These are phyloP conservation scores for Rosa hybrid DNA, from an alignment of 331 rosid genomes.

Conservation along the genomic window DNA sequence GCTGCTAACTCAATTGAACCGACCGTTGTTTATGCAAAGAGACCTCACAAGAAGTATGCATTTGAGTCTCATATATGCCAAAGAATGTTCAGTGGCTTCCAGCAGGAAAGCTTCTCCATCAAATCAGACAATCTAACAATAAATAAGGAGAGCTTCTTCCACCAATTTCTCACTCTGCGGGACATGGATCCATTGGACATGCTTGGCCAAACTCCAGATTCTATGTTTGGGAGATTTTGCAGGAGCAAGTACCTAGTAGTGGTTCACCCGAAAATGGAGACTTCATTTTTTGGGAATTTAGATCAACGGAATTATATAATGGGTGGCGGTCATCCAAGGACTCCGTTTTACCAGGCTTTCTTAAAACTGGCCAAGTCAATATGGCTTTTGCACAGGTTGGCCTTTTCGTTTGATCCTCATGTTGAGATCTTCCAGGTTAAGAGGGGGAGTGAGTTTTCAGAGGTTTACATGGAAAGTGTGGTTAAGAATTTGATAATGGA, in stretches of 20 bases:
- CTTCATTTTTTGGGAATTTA: constrained; percentile 89
- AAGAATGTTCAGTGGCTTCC: constrained; percentile 92
- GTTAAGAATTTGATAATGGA: constrained; percentile 78
- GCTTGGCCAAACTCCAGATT: constrained; percentile 95
- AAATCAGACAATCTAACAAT: constrained; percentile 50
- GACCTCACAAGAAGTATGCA: constrained; percentile 99
- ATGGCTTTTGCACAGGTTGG: constrained; percentile 94
- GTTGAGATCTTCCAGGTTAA: constrained; percentile 92
- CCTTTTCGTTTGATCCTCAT: constrained; percentile 76
- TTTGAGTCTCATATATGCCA: constrained; percentile 97
- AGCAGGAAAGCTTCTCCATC: constrained; percentile 75
- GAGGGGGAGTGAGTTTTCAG: constrained; percentile 84
- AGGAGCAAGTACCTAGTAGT: constrained; percentile 83
- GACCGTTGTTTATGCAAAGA: constrained; percentile 71
- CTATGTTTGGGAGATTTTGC: constrained; percentile 86
- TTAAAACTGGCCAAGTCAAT: constrained; percentile 83
- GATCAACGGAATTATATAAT: constrained; percentile 82
- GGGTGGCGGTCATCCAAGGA: constrained; percentile 98
- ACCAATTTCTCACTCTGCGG: constrained; percentile 79
- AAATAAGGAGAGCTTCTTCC: constrained; percentile 77
- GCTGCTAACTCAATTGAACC: constrained; percentile 93
- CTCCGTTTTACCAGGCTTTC: constrained; percentile 94
- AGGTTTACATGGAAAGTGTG: constrained; percentile 92
- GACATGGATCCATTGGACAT: constrained; percentile 92
- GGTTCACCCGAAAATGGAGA: constrained; percentile 97